Base-by-base conservation (phyloP, 2,329 filamentous ascomycete genomes). In the Aureobasidium subglaciale region DNA sequence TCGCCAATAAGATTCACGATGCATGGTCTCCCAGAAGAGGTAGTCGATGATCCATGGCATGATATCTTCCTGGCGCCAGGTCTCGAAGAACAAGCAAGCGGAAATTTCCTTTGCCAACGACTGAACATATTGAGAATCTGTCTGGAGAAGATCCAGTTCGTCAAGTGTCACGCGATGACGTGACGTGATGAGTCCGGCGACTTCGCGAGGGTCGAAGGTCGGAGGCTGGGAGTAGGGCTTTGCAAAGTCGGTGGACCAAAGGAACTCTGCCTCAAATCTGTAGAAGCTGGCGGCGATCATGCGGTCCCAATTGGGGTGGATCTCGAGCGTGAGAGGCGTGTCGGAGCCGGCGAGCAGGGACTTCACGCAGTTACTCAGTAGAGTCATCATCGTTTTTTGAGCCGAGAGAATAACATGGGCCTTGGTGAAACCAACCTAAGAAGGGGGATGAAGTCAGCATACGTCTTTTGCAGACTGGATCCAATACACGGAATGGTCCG, bases 341-440 rank as follows among this genome's bases (percentile, higher is more conserved):
- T 46, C n/a, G 16, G n/a, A 15, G 20, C 32, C 42, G 11, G 42
- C 25, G 5, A 46, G 42, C 8, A 46, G 42, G 32, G 6, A 16
- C 13, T 20, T 32, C 29, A 48, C 43, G 15, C 43, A 48, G 7
- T 50, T 27, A 25, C 37, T 34, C 20, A 54, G 49, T 25, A 54
- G 34, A 9, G 6, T 42, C 15, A 54, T 18, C 38, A 55, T 43
- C 1, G 10, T 45, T 9, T 45, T 8, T 2, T 55, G 52, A 2
- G 52, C 52, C 6, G 20, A 20, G 10, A 55, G 15, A 5, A 55
- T 46, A 10, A 53, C 15, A n/a, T 55, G 22, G 25, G 56, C 56
- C 29, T 40, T 45, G 2, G 58, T 55, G 45, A 49, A 60, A 4
- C 60, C 59, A 5, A 60, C n/a, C n/a, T n/a, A n/a, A n/a, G n/a